Evolutionary conservation across 1,284 basidiomycete genomes (phyloP), one percentile per base, ranked within the genome.

Genomic region (Blastosporella zonata): DNA sequence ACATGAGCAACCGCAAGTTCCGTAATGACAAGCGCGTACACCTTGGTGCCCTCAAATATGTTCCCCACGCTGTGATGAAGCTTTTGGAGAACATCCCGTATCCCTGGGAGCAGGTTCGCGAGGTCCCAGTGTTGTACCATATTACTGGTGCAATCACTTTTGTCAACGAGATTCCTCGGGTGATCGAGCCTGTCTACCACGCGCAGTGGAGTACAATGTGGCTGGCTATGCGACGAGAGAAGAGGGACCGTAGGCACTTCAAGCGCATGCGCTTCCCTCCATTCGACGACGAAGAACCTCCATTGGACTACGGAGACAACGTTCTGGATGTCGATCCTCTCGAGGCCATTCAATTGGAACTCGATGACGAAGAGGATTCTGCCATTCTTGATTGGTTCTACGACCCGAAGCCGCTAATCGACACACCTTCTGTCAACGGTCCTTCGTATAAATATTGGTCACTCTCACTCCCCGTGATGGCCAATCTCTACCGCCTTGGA

Each of bases 221-320:
- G 97, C 78, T 99, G 31, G 96, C 97, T 17, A 99, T 99, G 97
- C 82, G 97, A 58, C 78, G 97, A 58, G 97, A 99, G 74, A 99
- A 99, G 78, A 85, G 97, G 52, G 97, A 99, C 68, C 90, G 97
- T 64, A 79, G 97, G 46, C 97, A 99, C 68, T 99, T 99, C 75
- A 99, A 99, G 75, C 92, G 97, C 45, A 99, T 99, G 95, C 87
- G 97, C n/a, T 99, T 99, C 74, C 97, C 97, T 29, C 97, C 97
- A 0, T 99, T 99, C 63, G 97, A 99, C 62, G 97, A 99, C 63
- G 97, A 99, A 71, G 97, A 99, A 66, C 97, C 94, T 10, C 94
- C 95, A 9, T 81, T 97, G 66, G 95, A 98, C 67, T 98, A 98
- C 62, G 95, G 94, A 50, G 97, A 99, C 76, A 99, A 99, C 67